phyloP scores from a whole-genome alignment of 73 alveolate species.

The Paramecium bursaria region DNA sequence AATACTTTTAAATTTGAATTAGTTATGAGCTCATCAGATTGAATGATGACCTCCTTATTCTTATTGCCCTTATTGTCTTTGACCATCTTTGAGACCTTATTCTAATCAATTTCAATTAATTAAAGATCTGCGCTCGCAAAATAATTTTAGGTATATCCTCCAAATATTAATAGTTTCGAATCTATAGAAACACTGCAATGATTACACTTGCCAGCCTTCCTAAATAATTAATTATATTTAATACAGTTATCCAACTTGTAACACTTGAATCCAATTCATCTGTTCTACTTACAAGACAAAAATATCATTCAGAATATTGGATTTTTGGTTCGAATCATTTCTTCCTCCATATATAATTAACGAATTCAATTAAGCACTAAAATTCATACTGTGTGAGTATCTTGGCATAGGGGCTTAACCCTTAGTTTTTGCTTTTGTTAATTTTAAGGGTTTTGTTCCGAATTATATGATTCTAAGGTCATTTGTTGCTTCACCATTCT shows the following conservation, averaged over 20 bases:
- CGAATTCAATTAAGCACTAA: constrained; percentile 76
- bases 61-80: constrained; percentile 57
- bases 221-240: background rate
- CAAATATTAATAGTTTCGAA: constrained; percentile 63
- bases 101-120: constrained; percentile 62
- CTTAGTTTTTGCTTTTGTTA: constrained; percentile 77
- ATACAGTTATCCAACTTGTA: constrained; percentile 39
- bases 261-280: constrained; percentile 59
- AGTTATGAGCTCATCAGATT: constrained; percentile 13
- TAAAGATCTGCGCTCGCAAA: constrained; percentile 65
- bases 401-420: constrained; percentile 91
- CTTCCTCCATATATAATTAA: constrained; percentile 92
- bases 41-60: constrained; percentile 32
- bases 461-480: constrained; percentile 80
- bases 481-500: constrained; percentile 80
- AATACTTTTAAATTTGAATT: constrained; percentile 28
- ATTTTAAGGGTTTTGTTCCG: constrained; percentile 80
- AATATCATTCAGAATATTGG: constrained; percentile 66
- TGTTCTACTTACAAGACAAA: constrained; percentile 38
- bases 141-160: constrained; percentile 64
- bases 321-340: constrained; percentile 75
- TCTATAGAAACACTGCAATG: constrained; percentile 55
- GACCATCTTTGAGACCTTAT: constrained; percentile 47
- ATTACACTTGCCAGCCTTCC: constrained; percentile 58
- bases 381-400: constrained; percentile 89